These are phyloP conservation scores for Melastoma malabathricum DNA, from an alignment of 345 rosid species.

Conservation along the genomic window DNA sequence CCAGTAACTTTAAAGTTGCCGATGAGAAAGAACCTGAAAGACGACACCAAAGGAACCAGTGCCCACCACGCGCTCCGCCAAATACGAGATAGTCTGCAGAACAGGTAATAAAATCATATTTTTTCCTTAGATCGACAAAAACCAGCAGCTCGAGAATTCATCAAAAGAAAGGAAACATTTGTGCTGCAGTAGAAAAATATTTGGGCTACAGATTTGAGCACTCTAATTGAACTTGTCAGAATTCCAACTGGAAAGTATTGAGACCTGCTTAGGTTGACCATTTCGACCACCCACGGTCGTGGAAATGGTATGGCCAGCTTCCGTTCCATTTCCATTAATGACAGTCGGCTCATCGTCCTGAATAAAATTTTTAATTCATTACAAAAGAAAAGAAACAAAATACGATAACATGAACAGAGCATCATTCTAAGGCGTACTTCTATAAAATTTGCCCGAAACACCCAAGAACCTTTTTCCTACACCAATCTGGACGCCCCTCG, in stretches of 20 bases:
- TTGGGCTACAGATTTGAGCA: no score
- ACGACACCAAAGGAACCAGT: slow-evolving; percentile 91
- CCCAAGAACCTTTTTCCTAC: no score
- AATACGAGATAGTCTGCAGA: slow-evolving; percentile 51
- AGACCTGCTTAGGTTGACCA: slow-evolving; percentile 94
- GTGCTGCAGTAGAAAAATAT: no score
- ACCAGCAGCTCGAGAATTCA: no score
- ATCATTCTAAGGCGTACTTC: no score
- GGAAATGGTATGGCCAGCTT: slow-evolving; percentile 73
- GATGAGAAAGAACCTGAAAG: slow-evolving; percentile 30
- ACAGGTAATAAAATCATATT: slow-evolving; percentile 1
- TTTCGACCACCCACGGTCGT: slow-evolving; percentile 72
- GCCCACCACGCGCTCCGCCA: slow-evolving; percentile 83
- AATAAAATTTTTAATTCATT: not conserved
- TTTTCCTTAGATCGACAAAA: no score
- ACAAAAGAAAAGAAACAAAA: not conserved
- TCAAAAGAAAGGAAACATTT: no score
- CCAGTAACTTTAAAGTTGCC: no score
- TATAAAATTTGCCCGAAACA: no score
- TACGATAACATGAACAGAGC: no score
- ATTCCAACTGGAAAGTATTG: slow-evolving; percentile 3
- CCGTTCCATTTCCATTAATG: slow-evolving; percentile 71
- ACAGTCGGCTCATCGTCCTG: slow-evolving; percentile 56
- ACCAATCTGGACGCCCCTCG: no score
- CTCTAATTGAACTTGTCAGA: no score